Conservation (phyloP, 2,329 filamentous ascomycete species). For the Acephala macrosclerotiorum region DNA sequence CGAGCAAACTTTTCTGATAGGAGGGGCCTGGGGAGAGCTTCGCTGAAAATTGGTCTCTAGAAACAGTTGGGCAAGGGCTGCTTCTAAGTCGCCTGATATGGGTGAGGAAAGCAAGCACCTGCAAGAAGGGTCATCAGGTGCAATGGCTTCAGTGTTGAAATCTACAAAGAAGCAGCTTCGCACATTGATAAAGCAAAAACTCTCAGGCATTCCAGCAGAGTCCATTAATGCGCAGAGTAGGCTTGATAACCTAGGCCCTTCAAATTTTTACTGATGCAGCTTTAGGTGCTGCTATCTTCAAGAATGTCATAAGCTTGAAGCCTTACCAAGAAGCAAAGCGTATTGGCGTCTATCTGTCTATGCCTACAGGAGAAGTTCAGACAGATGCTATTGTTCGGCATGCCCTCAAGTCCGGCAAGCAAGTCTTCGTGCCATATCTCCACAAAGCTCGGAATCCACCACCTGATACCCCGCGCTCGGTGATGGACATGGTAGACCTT, state of each 20-base stretch:
- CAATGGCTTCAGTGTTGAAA: slow-evolving; percentile 53
- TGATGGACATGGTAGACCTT: slow-evolving; percentile 96
- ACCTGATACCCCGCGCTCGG: slow-evolving; percentile 59
- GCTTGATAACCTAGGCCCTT: slow-evolving; percentile 39
- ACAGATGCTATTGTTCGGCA: slow-evolving; percentile 84
- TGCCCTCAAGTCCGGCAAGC: slow-evolving; percentile 78
- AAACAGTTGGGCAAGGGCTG: neutral
- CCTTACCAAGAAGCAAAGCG: slow-evolving; percentile 78
- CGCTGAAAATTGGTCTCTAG: neutral
- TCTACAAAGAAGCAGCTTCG: slow-evolving; percentile 81
- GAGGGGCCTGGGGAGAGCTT: neutral
- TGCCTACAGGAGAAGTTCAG: slow-evolving; percentile 87
- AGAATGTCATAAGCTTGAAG: slow-evolving; percentile 68
- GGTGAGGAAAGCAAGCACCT: neutral
- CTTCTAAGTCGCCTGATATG: slow-evolving; percentile 8
- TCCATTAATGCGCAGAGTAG: slow-evolving; percentile 75
- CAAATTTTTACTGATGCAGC: slow-evolving; percentile 15
- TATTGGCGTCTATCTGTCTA: slow-evolving; percentile 90
- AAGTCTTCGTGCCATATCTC: slow-evolving; percentile 91
- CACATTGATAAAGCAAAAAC: slow-evolving; percentile 69
- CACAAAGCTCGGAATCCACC: slow-evolving; percentile 60
- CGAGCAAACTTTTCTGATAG: neutral
- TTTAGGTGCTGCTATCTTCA: slow-evolving; percentile 70
- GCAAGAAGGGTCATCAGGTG: neutral
- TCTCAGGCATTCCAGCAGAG: slow-evolving; percentile 68